Evolutionary conservation across 805 yeast genomes (phyloP).

Genomic region (Saccharomyces paradoxus): DNA sequence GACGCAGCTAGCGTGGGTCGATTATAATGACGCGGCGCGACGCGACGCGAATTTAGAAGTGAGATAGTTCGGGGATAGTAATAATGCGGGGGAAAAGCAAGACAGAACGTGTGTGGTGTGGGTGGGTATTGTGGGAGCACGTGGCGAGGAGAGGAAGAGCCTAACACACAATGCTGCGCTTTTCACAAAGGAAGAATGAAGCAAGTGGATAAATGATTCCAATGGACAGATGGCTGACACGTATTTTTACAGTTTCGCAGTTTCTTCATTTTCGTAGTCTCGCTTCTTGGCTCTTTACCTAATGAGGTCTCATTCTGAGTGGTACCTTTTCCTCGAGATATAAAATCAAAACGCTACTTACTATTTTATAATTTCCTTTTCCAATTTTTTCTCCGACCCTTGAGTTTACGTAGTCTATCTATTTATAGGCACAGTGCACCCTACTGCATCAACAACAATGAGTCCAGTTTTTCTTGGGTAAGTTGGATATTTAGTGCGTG

Average conservation of each 20-base stretch:
- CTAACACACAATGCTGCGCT: neutral
- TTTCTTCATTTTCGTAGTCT: neutral
- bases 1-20: neutral
- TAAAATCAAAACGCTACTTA: neutral
- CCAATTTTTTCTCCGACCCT: neutral
- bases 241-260: neutral
- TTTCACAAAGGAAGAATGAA: neutral
- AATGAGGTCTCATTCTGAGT: neutral
- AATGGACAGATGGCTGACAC: neutral
- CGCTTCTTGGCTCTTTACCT: neutral
- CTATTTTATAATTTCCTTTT: neutral
- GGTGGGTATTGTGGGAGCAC: neutral
- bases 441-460: conserved; percentile 14
- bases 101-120: neutral
- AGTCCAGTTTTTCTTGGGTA: conserved; percentile 32
- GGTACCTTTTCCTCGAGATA: neutral
- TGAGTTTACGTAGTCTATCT: neutral
- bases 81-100: neutral
- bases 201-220: neutral
- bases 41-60: neutral
- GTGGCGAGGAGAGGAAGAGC: neutral
- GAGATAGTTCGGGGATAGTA: neutral
- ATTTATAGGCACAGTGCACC: neutral
- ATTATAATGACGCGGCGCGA: neutral
- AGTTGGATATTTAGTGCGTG: conserved; percentile 29